phyloP scores from a whole-genome alignment of 2,329 filamentous ascomycete genomes.

The Alternaria angustiovoidea region DNA sequence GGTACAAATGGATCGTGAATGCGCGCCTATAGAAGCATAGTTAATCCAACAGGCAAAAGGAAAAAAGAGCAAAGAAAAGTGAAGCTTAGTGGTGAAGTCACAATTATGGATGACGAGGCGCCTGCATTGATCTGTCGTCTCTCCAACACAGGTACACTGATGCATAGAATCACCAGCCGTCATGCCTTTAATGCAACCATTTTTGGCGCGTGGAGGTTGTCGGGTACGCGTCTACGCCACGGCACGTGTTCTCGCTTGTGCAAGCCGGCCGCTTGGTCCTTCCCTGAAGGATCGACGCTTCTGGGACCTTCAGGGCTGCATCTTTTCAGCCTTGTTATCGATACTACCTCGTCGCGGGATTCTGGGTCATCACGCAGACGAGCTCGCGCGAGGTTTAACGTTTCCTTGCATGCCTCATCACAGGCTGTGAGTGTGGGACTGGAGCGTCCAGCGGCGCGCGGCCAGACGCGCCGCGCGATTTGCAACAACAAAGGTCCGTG shows the following conservation, averaged over 20 bases:
- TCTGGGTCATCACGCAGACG: not conserved
- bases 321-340: not conserved
- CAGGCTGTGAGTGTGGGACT: not conserved
- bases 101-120: not conserved
- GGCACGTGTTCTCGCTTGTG: constrained; percentile 14
- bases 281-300: not conserved
- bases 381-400: not conserved
- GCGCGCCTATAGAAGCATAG: too few species aligned
- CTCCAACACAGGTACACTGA: not conserved
- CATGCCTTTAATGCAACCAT: not conserved
- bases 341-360: not conserved
- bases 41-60: too few species aligned
- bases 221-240: not conserved
- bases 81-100: not conserved
- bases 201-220: not conserved
- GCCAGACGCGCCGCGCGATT: constrained; percentile 7
- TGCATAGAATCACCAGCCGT: not conserved
- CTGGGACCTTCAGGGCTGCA: constrained; percentile 1
- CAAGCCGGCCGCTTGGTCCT: not conserved
- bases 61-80: too few species aligned
- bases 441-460: not conserved
- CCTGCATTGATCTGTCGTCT: not conserved
- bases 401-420: not conserved
- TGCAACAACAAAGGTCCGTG: not conserved
- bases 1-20: too few species aligned